Base-by-base conservation (phyloP, 305 asterid species). In the Plantago coronopus region DNA sequence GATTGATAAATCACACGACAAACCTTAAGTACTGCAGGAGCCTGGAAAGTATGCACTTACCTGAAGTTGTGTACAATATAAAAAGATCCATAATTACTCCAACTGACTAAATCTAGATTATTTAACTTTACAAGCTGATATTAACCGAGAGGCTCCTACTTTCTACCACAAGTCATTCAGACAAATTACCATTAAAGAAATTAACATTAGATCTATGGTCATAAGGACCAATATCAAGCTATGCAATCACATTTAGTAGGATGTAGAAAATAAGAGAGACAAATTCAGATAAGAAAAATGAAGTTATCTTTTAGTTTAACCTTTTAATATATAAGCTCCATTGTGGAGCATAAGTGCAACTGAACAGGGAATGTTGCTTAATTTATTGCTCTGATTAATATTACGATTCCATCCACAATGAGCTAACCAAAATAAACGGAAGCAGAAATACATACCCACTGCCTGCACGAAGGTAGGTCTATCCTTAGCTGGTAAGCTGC, bases 391-490 rank as follows among this genome's bases (percentile, higher is more conserved):
- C 23, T 27, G 16, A 11, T 25, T 54, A 37, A 23, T 51, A 22
- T 19, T 17, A 42, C 27, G 25, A 25, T 48, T 54, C 19, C 16
- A 42, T 7, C 25, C 49, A 58, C 51, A 4, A 54, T 43, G 51
- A 64, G 18, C 38, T 23, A 48, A 46, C 49, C 55, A 43, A 45
- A 15, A 22, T 14, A 55, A 53, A 45, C 11, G 48, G 66, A 54
- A 50, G 64, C 31, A 63, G 38, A 64, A 70, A 67, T 59, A 72
- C 86, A 72, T 83, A 93, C 99, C 95, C 66, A 93, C 69, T 69
- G 97, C 99, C 80, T 93, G 99, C 67, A 84, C 83, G 74, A 93
- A 87, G 55, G 81, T 81, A 49, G 96, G 97, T 78, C 84, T 76
- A 44, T 81, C 91, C 72, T 63, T 63, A 54, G 87, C 75, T 20